Evolutionary conservation across 345 rosid genomes (phyloP).

Genomic region (Rhizophora apiculata): DNA sequence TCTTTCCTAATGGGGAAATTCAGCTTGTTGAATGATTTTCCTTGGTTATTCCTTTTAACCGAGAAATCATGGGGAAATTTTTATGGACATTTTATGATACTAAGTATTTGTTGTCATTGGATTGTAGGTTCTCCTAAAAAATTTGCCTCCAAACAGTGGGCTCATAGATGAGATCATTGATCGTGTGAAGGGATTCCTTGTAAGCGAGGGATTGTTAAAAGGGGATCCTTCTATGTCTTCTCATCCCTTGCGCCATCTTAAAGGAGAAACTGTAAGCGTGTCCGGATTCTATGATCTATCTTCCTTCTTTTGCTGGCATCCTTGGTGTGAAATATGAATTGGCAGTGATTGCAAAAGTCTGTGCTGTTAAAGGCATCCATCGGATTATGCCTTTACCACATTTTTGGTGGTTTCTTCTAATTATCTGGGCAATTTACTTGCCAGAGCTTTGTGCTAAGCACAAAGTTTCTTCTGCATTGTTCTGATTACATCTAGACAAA

Average conservation of each 20-base stretch:
- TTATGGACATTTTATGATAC: no score
- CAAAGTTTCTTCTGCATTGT: background rate
- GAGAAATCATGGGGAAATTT: background rate
- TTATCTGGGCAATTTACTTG: no score
- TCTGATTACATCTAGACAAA: background rate
- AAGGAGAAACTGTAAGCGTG: conserved; percentile 62
- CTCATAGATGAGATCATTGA: conserved; percentile 85
- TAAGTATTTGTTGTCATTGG: no score
- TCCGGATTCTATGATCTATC: background rate
- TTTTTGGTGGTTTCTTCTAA: background rate
- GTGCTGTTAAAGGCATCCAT: background rate
- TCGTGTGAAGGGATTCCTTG: conserved; percentile 83
- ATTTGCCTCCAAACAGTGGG: conserved; percentile 85
- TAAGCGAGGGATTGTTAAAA: conserved; percentile 77
- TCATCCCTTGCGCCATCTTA: conserved; percentile 60
- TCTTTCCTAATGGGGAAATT: background rate
- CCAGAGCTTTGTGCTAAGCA: no score
- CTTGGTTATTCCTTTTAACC: background rate
- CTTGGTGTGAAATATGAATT: background rate
- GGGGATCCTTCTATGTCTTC: conserved; percentile 76
- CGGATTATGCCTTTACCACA: background rate
- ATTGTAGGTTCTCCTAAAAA: conserved; percentile 74
- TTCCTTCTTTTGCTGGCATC: background rate
- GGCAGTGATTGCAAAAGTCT: background rate
- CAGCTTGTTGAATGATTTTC: conserved; percentile 5